phyloP scores from a whole-genome alignment of 1,139 yeast species.

The Hyphopichia wangnamkhiaoensis region DNA sequence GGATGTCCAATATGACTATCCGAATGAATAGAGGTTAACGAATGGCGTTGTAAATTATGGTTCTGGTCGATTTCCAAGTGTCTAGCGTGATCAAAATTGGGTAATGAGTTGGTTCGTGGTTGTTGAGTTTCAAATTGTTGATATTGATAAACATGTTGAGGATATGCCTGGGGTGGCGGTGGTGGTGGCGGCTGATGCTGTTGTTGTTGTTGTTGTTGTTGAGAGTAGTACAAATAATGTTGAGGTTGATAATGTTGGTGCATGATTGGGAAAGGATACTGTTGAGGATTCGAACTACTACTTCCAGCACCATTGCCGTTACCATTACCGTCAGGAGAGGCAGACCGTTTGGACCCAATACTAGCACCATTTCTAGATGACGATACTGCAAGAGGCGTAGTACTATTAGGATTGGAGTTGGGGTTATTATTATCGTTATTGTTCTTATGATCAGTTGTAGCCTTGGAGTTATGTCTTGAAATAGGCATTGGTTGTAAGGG shows the following conservation, averaged over 20 bases:
- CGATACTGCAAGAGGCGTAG: conserved; percentile 11
- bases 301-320: not conserved
- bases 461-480: conserved; percentile 7
- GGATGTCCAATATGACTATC: not conserved
- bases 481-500: conserved; percentile 36
- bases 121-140: not conserved
- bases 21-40: conserved; percentile 16
- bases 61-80: conserved; percentile 8
- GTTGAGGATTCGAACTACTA: conserved; percentile 9
- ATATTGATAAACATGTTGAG: not conserved
- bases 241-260: conserved; percentile 2
- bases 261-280: conserved; percentile 14
- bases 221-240: not conserved
- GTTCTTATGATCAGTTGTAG: conserved; percentile 9
- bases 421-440: no score
- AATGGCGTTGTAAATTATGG: conserved; percentile 5
- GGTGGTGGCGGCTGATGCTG: not conserved
- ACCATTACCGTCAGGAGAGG: not conserved
- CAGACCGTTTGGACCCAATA: not conserved
- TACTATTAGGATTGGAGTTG: no score
- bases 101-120: conserved; percentile 24
- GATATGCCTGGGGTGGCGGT: not conserved
- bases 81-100: conserved; percentile 20
- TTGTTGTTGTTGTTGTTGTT: not conserved
- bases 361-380: conserved; percentile 6